Base-by-base conservation (phyloP, 192 early-diverging fungal genomes). In the Spinellus fusiger region DNA sequence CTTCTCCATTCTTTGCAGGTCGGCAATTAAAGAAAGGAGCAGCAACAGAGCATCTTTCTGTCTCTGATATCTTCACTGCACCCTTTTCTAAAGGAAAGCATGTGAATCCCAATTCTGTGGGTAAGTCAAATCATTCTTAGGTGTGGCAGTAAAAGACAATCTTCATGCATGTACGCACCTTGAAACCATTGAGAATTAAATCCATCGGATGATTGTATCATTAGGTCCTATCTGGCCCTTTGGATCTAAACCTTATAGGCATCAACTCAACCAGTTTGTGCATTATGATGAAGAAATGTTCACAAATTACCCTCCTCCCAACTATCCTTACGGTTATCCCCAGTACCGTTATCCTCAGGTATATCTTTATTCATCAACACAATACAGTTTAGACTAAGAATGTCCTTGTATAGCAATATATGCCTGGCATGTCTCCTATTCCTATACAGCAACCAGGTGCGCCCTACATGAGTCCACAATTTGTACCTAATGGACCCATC, bases 171-270 rank as follows among this genome's bases (percentile, higher is more conserved):
- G 44, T 23, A 28, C n/a, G 12, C 52, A n/a, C n/a, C n/a, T n/a
- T n/a, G n/a, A n/a, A n/a, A n/a, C n/a, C n/a, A n/a, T n/a, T n/a
- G n/a, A n/a, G n/a, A n/a, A n/a, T n/a, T n/a, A n/a, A n/a, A n/a
- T n/a, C n/a, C n/a, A n/a, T n/a, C n/a, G n/a, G n/a, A n/a, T n/a
- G n/a, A n/a, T n/a, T n/a, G n/a, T n/a, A 29, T 49, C 38, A 63
- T 3, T 73, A 60, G 73, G 70, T 16, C 82, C 84, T 16, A 81
- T 68, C 9, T 86, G 84, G 84, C 74, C 76, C 13, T 81, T 75
- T 63, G 84, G 84, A 5, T 64, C 60, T 15, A 64, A 68, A 31
- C 56, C 79, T 22, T 86, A 80, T 59, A 64, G 77, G 40, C 73
- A 79, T 34, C 71, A 83, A 50, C 81, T 82, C 60, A 61, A 64